Evolutionary conservation across 441 rosid species (phyloP), one percentile per base, ranked within the genome.

Genomic region (Erodium texanum): DNA sequence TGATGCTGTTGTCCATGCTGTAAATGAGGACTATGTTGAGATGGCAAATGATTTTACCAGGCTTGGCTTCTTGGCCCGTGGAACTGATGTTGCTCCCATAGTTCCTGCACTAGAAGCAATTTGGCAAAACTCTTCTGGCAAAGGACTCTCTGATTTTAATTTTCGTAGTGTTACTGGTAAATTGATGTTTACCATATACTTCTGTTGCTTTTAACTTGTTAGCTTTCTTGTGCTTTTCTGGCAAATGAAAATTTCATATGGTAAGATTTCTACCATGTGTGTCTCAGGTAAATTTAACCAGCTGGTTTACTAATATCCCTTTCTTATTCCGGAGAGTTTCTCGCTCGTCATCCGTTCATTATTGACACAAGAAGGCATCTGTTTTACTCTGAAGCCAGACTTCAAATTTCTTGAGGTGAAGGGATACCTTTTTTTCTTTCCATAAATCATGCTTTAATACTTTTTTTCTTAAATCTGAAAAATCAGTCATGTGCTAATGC

Each of bases 21-120:
- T 93, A 45, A 93, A 90, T 73, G 98, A 90, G 81, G 98, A 93
- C 80, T 93, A 89, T 73, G 86, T 10, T 65, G 98, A 93, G 87
- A 93, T 90, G 98, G 98, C 98, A 71, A 93, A 93, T 80, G 97
- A 93, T 83, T 93, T 93, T 83, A 90, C 98, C 67, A 89, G 97
- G 76, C 98, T 93, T 72, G 98, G 98, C 72, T 93, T 93, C 89
- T 82, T 93, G 85, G 91, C 97, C 70, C 83, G 78, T 20, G 98
- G 82, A 27, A 93, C 98, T 29, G 91, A 93, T 74, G 98, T 93
- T 70, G 70, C 98, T 78, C 97, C 98, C 68, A 86, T 93, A 9
- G 71, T 93, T 79, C 98, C 98, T 75, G 97, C 97, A 71, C 74
- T 90, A 74, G 98, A 93, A 87, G 91, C 96, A 66, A 93, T 90